These are phyloP conservation scores for Sporopachydermia quercuum DNA, from an alignment of 805 yeast genomes.

Conservation along the genomic window DNA sequence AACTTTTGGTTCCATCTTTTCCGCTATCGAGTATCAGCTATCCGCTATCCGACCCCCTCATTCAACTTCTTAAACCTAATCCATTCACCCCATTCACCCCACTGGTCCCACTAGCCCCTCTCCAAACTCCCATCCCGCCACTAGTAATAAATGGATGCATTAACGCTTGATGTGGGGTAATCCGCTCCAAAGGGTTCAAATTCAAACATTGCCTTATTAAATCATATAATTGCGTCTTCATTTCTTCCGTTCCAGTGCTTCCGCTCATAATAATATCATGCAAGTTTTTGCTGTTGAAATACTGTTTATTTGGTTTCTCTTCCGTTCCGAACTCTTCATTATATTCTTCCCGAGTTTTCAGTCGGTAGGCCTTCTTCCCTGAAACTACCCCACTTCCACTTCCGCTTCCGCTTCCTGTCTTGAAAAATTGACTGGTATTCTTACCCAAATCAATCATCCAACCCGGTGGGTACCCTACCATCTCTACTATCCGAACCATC, in stretches of 20 bases:
- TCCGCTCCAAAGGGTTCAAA: conserved; percentile 82
- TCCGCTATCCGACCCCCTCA: too few relatives aligned
- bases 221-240: conserved; percentile 33
- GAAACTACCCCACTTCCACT: conserved; percentile 7
- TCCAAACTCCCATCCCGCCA: neutral
- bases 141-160: conserved; percentile 81
- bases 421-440: conserved; percentile 56
- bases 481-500: conserved; percentile 62
- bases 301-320: conserved; percentile 76
- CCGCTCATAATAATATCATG: conserved; percentile 67
- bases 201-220: conserved; percentile 20
- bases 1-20: too few relatives aligned
- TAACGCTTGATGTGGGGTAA: conserved; percentile 94
- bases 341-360: conserved; percentile 39
- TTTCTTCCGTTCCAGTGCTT: conserved; percentile 26
- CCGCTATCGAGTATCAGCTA: too few relatives aligned
- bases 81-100: neutral
- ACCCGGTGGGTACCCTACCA: conserved; percentile 76
- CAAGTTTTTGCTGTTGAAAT: conserved; percentile 52
- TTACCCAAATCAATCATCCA: conserved; percentile 98
- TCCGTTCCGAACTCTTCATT: conserved; percentile 24
- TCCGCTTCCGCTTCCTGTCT: conserved; percentile 17
- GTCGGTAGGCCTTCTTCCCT: conserved; percentile 21
- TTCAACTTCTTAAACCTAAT: neutral
- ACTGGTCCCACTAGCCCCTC: too few relatives aligned